Base-by-base conservation (phyloP, 78 protist genomes). In the Dictyostelium citrinum region DNA sequence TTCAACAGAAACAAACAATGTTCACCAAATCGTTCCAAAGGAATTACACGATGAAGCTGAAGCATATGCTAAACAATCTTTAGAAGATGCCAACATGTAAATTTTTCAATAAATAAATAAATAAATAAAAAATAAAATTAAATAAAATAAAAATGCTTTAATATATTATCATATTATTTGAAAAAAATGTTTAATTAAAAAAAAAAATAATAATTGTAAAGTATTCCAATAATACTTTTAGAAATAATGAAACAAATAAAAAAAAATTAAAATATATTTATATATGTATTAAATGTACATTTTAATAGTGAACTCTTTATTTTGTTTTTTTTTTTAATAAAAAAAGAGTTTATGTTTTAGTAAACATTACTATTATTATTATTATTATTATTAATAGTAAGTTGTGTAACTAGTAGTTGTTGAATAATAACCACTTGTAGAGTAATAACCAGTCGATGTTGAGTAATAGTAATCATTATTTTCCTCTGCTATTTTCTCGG, bases 41-140 rank as follows among this genome's bases (percentile, higher is more conserved):
- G 88, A 82, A n/a, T 24, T 90, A 49, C 20, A 29, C 4, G 95
- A 55, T 22, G 83, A 95, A 46, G 92, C 92, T 20, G 86, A 88
- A 49, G 58, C 91, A 14, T 79, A 43, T 35, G 97, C 97, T 71
- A 90, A 90, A 51, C 82, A 71, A 49, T 84, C 88, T 37, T n/a
- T 93, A 0, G 96, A 93, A 82, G 90, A 91, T 60, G 93, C 93
- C 11, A 86, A 86, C 49, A 75, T 84, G 91, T 84, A 84, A 84
- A 84, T 60, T 60, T 60, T 60, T 60, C 70, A 60, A 60, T 60
- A 6, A 22, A 60, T 9, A 60, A 24, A 60, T 9, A 60, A 60
- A 24, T n/a, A 60, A 60, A 20, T 20, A 58, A 58, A 58, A 16
- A 14, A 58, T 20, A 45, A 49, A 49, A 49, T n/a, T n/a, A 49